Conservation (phyloP, 257 asterid species). For the Solanum ossicruentum region DNA sequence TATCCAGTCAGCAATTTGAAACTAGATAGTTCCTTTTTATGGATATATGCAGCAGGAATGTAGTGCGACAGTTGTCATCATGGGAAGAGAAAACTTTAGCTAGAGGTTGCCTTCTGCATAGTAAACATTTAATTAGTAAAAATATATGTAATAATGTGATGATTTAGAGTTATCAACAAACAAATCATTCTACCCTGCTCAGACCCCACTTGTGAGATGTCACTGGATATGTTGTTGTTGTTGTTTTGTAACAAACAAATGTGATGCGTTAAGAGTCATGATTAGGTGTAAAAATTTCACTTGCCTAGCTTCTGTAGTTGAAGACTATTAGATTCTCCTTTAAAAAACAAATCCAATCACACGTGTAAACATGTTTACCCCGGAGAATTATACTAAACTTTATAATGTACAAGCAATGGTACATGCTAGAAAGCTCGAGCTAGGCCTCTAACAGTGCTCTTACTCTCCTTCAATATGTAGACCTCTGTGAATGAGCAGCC, state of each 20-base stretch:
- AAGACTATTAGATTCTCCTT: background rate
- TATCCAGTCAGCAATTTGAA: background rate
- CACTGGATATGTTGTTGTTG: too few relatives aligned
- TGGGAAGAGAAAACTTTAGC: background rate
- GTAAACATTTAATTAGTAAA: background rate
- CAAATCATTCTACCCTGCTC: too few relatives aligned
- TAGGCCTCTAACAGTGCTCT: background rate
- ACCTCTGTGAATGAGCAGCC: background rate
- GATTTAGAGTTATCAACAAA: background rate
- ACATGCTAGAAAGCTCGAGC: background rate
- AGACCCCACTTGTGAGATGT: too few relatives aligned
- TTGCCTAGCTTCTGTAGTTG: background rate
- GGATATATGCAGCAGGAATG: background rate
- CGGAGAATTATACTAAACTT: background rate
- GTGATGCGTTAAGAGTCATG: background rate
- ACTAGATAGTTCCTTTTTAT: background rate
- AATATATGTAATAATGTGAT: background rate
- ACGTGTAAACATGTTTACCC: background rate
- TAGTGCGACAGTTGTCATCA: background rate
- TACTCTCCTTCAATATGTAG: background rate
- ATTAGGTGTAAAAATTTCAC: background rate
- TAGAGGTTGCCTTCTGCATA: background rate
- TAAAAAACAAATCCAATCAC: background rate
- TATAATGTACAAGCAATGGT: background rate
- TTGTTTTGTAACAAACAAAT: too few relatives aligned